These are phyloP conservation scores for Steccherinum ochraceum DNA, from an alignment of 768 basidiomycete species.

Conservation along the genomic window DNA sequence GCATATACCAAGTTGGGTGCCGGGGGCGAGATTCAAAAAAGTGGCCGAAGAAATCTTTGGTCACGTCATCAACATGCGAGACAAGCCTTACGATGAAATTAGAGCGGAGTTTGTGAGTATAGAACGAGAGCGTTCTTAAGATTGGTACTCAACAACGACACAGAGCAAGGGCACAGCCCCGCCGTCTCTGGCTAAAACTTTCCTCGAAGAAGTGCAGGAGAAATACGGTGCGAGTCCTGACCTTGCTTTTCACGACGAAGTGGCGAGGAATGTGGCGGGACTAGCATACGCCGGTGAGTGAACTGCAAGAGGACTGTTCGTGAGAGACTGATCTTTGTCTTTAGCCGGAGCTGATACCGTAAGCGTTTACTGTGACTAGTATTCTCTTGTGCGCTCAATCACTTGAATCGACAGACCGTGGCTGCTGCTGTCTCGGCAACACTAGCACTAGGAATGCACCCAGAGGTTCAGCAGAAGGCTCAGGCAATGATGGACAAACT, in stretches of 20 bases:
- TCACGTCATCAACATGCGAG: not conserved
- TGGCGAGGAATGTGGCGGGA: not conserved
- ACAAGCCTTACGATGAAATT: not conserved
- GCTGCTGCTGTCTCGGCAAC: not conserved
- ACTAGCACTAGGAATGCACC: not conserved
- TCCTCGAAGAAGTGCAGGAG: too few relatives aligned
- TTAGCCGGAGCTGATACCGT: slow-evolving; percentile 5
- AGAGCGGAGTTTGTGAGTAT: not conserved
- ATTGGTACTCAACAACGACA: too few relatives aligned
- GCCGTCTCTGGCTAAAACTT: too few relatives aligned
- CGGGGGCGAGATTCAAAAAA: slow-evolving; percentile 1
- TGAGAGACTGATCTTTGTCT: not conserved
- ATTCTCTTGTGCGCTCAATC: too few relatives aligned
- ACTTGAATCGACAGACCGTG: slow-evolving; percentile 3
- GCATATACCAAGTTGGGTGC: slow-evolving; percentile 3
- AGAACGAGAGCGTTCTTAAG: too few relatives aligned
- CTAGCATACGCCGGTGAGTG: slow-evolving; percentile 1
- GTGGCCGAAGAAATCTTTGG: not conserved
- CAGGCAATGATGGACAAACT: not conserved
- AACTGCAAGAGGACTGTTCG: too few relatives aligned
- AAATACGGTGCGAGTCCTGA: too few relatives aligned
- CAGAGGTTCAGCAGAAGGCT: not conserved
- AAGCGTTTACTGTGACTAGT: too few relatives aligned
- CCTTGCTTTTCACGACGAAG: too few relatives aligned
- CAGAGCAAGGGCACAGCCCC: too few relatives aligned